These are phyloP conservation scores for Populus alba DNA, from an alignment of 345 rosid genomes.

Conservation along the genomic window DNA sequence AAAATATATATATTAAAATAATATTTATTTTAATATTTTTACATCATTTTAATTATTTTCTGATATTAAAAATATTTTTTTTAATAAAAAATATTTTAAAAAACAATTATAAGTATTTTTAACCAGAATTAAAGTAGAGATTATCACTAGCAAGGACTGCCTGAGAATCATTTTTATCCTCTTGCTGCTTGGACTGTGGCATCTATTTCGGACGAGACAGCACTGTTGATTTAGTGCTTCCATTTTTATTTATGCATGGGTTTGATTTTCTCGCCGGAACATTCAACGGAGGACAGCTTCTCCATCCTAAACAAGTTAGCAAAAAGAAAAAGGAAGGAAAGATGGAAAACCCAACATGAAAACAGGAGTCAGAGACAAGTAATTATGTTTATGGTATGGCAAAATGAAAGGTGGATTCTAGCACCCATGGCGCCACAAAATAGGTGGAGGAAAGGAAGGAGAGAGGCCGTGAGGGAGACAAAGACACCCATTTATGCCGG, in stretches of 20 bases:
- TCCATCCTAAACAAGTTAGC: neutral
- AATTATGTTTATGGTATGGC: neutral
- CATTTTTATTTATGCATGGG: neutral
- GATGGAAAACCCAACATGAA: neutral
- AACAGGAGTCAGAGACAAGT: constrained; percentile 13
- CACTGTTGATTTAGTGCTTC: neutral
- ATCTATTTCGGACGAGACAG: neutral
- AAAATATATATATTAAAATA: too few relatives aligned
- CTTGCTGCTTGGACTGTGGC: too few relatives aligned
- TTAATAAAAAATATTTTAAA: too few relatives aligned
- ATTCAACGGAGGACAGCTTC: neutral
- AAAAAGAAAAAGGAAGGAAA: neutral
- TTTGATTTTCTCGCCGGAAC: neutral
- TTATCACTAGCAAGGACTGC: too few relatives aligned
- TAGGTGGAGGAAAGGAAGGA: neutral
- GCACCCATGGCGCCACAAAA: constrained; percentile 12
- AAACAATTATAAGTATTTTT: too few relatives aligned
- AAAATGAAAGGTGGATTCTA: neutral
- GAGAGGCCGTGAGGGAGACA: constrained; percentile 1
- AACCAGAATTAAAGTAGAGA: too few relatives aligned
- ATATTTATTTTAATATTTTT: too few relatives aligned
- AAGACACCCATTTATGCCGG: constrained; percentile 23
- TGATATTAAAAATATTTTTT: too few relatives aligned
- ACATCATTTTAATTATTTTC: too few relatives aligned
- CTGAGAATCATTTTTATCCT: too few relatives aligned